Evolutionary conservation across 371 early-diverging fungal species (phyloP), one percentile per base, ranked within the genome.

Genomic region (Mucor saturninus): DNA sequence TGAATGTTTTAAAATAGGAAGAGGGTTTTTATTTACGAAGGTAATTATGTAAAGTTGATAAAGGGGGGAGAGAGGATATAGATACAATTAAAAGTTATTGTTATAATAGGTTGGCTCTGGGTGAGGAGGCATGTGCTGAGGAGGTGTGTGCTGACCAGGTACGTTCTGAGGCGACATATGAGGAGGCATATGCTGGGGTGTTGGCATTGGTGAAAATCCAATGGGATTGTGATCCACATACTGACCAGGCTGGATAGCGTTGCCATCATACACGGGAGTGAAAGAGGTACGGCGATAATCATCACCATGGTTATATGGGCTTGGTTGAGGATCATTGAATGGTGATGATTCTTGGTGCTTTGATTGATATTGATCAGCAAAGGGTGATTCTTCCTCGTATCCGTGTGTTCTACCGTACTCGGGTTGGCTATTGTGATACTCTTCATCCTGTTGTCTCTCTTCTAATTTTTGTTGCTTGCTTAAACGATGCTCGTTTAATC

Each of bases 401-500:
- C 32, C 46, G 30, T 52, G 30, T 8, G 29, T 35, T 8, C 59
- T 14, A n/a, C 49, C 15, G 38, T 35, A 10, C 9, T 35, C 35
- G 35, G 35, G 35, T 35, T 35, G 35, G 35, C 8, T 35, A 35
- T 26, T n/a, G 6, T 42, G 45, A 53, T 57, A 35, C 2, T 57
- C 61, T 40, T 57, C 56, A 10, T 56, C 48, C 4, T 61, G 52
- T 4, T 43, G 29, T 43, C 56, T 56, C 42, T 68, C 61, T 55
- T 69, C 62, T 55, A 69, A 50, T 49, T 65, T 69, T 10, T 67
- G 56, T 52, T 76, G 73, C 48, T 73, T 76, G 53, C 71, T 76
- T 56, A 69, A 64, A 29, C 72, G 67, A 37, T 80, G 80, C 37
- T 77, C 73, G 48, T 72, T 72, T 39, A 78, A 54, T 60, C 70